Percentiles rank a stretch among this genome's conserved stretches.
These are phyloP conservation scores for Pleurotus salmoneostramineus DNA, from an alignment of 768 basidiomycete genomes.

Conservation along the genomic window DNA sequence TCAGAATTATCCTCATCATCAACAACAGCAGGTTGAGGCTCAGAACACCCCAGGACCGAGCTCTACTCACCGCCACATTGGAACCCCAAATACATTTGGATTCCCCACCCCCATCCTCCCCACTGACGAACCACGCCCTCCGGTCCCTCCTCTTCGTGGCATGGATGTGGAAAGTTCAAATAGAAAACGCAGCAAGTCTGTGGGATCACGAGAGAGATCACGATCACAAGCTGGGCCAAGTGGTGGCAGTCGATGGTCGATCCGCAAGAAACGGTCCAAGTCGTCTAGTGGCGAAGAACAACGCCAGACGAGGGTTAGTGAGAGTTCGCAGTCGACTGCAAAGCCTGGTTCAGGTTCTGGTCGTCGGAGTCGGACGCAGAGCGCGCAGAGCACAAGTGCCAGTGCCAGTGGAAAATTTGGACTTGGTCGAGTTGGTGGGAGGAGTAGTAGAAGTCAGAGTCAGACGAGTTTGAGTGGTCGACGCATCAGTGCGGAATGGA, in stretches of 20 bases:
- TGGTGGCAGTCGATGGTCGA: neutral
- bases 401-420: neutral
- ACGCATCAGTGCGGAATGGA: slow-evolving; percentile 58
- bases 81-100: slow-evolving; percentile 11
- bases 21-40: neutral
- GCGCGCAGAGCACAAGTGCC: neutral
- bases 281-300: neutral
- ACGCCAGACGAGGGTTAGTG: neutral
- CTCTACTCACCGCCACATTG: neutral
- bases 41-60: neutral
- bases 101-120: slow-evolving; percentile 4
- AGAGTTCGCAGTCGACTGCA: neutral
- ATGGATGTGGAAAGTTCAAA: slow-evolving; percentile 14
- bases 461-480: slow-evolving; percentile 29
- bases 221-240: neutral
- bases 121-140: slow-evolving; percentile 22
- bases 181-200: slow-evolving; percentile 4
- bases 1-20: neutral
- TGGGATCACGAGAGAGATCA: neutral
- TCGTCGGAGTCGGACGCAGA: neutral
- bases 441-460: neutral
- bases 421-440: neutral
- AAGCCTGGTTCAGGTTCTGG: neutral
- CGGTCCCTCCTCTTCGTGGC: slow-evolving; percentile 43
- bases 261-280: neutral